A percentile compares a stretch with the other conserved stretches of the same genome.
These are phyloP conservation scores for Beverwykella pulmonaria DNA, from an alignment of 495 filamentous ascomycete species.

Conservation along the genomic window DNA sequence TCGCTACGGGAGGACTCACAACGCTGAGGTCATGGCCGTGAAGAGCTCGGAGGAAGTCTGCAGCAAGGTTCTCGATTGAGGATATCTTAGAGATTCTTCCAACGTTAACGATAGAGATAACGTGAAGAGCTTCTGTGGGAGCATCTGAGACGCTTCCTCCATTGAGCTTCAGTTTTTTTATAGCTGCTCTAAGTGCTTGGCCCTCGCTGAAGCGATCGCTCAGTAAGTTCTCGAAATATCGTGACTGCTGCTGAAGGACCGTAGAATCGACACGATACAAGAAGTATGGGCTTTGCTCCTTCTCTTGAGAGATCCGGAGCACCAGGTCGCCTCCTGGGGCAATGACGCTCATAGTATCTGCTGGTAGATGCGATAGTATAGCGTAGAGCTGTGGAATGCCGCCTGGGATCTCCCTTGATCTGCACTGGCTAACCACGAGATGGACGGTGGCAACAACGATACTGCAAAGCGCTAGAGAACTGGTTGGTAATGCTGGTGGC, in stretches of 20 bases:
- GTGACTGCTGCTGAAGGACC: slow-evolving; percentile 53
- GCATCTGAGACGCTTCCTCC: slow-evolving; percentile 50
- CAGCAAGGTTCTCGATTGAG: slow-evolving; percentile 52
- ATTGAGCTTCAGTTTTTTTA: slow-evolving; percentile 50
- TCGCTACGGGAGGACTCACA: slow-evolving; percentile 49
- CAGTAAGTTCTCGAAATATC: slow-evolving; percentile 63
- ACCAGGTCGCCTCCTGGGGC: slow-evolving; percentile 58
- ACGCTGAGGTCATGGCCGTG: slow-evolving; percentile 51
- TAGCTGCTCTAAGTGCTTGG: slow-evolving; percentile 48
- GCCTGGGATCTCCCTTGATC: not conserved
- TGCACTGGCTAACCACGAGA: not conserved
- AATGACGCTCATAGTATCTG: slow-evolving; percentile 41
- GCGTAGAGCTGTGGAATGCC: not conserved
- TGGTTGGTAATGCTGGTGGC: not conserved
- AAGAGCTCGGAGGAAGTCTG: slow-evolving; percentile 61
- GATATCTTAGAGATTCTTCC: slow-evolving; percentile 60
- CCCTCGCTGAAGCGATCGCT: slow-evolving; percentile 56
- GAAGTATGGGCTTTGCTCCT: slow-evolving; percentile 29
- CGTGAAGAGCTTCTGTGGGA: slow-evolving; percentile 54
- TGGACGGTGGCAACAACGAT: not conserved
- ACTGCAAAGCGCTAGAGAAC: not conserved
- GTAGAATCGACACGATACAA: slow-evolving; percentile 47
- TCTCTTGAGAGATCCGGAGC: slow-evolving; percentile 50
- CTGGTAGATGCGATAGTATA: not conserved
- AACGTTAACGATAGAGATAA: slow-evolving; percentile 59